Evolutionary conservation across 1,284 basidiomycete genomes (phyloP).

Genomic region (Inonotus hispidus): DNA sequence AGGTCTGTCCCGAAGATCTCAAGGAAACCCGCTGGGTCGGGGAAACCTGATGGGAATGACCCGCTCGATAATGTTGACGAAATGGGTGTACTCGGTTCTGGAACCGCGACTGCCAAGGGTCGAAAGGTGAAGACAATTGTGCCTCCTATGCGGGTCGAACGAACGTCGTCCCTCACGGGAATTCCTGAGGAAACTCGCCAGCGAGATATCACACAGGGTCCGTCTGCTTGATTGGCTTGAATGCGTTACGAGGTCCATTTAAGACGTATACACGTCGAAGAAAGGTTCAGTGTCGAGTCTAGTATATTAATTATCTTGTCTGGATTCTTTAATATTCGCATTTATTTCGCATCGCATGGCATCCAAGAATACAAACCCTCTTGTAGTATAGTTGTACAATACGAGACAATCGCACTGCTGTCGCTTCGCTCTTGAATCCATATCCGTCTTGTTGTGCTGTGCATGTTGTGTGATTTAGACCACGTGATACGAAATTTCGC

Average conservation of each 20-base stretch:
- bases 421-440: background rate
- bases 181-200: constrained; percentile 4
- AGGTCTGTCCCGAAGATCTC: background rate
- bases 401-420: background rate
- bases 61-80: constrained; percentile 12
- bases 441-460: too few species aligned
- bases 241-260: background rate
- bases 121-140: constrained; percentile 5
- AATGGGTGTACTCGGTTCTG: background rate
- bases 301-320: background rate
- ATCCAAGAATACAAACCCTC: background rate
- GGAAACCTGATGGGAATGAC: background rate
- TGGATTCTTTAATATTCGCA: background rate
- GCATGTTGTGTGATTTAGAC: too few species aligned
- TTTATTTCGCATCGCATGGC: background rate
- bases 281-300: background rate
- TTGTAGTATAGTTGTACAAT: constrained; percentile 1
- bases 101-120: background rate
- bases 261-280: too few species aligned
- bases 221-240: background rate
- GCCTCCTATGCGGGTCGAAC: background rate
- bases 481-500: background rate
- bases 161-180: background rate
- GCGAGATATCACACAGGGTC: background rate
- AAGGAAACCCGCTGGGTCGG: background rate